phyloP scores from a whole-genome alignment of 2,329 filamentous ascomycete species.

The Mycosphaerelloides madeirae region DNA sequence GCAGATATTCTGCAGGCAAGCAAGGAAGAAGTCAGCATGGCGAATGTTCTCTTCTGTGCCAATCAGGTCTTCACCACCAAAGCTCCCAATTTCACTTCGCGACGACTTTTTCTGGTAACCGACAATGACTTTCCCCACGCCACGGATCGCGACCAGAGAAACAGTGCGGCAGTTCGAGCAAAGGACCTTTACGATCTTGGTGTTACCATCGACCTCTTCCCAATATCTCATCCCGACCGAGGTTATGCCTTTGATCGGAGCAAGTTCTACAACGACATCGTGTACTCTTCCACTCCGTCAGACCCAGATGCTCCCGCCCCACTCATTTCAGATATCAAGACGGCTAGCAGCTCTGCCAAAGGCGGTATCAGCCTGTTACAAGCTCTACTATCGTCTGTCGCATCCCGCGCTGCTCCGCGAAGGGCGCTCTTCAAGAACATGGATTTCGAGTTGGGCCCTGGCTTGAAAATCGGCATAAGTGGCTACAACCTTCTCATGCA shows the following conservation, averaged over 20 bases:
- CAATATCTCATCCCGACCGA: constrained; percentile 64
- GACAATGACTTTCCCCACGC: constrained; percentile 85
- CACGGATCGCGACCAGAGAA: constrained; percentile 65
- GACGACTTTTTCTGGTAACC: constrained; percentile 91
- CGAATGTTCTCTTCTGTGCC: constrained; percentile 86
- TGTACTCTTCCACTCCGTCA: constrained; percentile 69
- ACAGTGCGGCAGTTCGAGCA: constrained; percentile 76
- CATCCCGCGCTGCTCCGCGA: constrained; percentile 81
- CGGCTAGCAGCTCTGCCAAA: constrained; percentile 56
- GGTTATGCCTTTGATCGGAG: constrained; percentile 67
- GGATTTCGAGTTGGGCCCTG: constrained; percentile 81
- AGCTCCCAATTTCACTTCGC: constrained; percentile 87
- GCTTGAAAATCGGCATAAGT: constrained; percentile 81
- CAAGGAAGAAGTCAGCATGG: constrained; percentile 68
- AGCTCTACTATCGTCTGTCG: constrained; percentile 79
- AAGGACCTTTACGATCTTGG: constrained; percentile 94
- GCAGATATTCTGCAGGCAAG: constrained; percentile 65
- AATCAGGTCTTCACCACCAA: constrained; percentile 96
- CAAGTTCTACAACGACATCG: constrained; percentile 93
- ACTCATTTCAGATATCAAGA: constrained; percentile 50
- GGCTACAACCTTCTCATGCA: constrained; percentile 86
- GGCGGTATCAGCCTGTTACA: constrained; percentile 75
- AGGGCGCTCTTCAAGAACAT: constrained; percentile 80
- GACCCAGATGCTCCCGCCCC: constrained; percentile 64
- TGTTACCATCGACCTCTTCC: constrained; percentile 87